Conservation (phyloP, 768 basidiomycete species). For the Suillus weaverae region DNA sequence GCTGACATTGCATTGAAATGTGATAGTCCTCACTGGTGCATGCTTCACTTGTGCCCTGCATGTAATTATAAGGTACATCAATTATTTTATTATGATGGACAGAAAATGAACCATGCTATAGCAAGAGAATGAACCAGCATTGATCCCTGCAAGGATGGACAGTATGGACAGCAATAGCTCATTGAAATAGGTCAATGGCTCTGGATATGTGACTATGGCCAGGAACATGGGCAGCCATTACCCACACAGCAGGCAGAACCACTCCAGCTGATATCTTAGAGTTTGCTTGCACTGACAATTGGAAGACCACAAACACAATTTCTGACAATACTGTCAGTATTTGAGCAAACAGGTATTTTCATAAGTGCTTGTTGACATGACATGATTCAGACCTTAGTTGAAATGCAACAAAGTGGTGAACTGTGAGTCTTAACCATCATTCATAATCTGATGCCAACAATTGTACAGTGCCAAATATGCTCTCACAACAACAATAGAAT, state of each 20-base stretch:
- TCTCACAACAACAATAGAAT: conserved; percentile 19
- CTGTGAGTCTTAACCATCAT: conserved; percentile 21
- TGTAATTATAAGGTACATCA: conserved; percentile 36
- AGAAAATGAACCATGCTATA: background rate
- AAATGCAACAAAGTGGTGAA: conserved; percentile 39
- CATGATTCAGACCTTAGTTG: conserved; percentile 28
- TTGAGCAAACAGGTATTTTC: conserved; percentile 40
- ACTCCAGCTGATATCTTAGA: background rate
- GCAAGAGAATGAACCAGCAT: conserved; percentile 25
- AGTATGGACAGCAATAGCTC: conserved; percentile 38
- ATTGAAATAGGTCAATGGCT: conserved; percentile 27
- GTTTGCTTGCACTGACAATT: conserved; percentile 29
- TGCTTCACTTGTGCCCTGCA: conserved; percentile 34
- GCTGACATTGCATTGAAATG: conserved; percentile 28
- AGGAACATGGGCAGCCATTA: background rate
- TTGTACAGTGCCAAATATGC: conserved; percentile 6
- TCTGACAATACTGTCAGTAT: conserved; percentile 35
- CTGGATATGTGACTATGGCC: conserved; percentile 12
- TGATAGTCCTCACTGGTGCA: conserved; percentile 31
- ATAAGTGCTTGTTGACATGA: conserved; percentile 35
- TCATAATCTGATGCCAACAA: conserved; percentile 15
- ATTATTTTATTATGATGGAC: background rate
- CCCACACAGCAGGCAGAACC: background rate
- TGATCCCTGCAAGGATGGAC: conserved; percentile 26
- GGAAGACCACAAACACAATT: conserved; percentile 33